These are phyloP conservation scores for Acanthamoeba triangularis DNA, from an alignment of 208 protist species.

Conservation along the genomic window DNA sequence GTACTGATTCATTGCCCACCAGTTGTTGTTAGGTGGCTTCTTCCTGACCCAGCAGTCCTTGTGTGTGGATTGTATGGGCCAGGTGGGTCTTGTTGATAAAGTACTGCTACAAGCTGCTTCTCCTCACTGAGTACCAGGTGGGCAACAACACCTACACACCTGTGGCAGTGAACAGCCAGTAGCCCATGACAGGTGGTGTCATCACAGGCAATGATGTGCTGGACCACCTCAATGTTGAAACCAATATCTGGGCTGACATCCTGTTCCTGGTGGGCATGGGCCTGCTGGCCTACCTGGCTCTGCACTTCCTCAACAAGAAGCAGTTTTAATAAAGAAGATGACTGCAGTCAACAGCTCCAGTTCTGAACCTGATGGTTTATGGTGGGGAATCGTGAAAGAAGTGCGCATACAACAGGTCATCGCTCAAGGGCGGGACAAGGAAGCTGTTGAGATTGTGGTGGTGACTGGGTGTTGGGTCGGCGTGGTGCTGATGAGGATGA, in stretches of 20 bases:
- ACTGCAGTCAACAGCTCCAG: no score
- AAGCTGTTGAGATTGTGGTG: no score
- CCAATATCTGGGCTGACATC: slow-evolving; percentile 73
- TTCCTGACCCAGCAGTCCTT: background rate
- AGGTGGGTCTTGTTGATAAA: background rate
- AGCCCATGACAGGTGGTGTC: background rate
- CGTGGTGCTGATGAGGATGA: no score
- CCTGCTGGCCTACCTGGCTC: slow-evolving; percentile 40
- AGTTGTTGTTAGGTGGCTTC: no score
- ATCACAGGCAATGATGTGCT: slow-evolving; percentile 64
- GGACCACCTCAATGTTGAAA: slow-evolving; percentile 49
- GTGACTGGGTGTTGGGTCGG: no score
- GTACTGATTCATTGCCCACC: no score
- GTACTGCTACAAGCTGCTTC: slow-evolving; percentile 2
- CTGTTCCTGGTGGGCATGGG: slow-evolving; percentile 70
- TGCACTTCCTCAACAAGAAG: slow-evolving; percentile 73
- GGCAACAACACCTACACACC: background rate
- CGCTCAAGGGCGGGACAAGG: no score
- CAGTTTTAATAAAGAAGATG: background rate
- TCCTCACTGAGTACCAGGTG: slow-evolving; percentile 34
- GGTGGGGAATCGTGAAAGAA: no score
- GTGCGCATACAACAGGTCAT: no score
- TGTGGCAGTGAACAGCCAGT: background rate
- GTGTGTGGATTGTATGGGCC: background rate
- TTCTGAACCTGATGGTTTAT: no score